phyloP scores from a whole-genome alignment of 164 flowering plant genomes.

The Berberis thunbergii region DNA sequence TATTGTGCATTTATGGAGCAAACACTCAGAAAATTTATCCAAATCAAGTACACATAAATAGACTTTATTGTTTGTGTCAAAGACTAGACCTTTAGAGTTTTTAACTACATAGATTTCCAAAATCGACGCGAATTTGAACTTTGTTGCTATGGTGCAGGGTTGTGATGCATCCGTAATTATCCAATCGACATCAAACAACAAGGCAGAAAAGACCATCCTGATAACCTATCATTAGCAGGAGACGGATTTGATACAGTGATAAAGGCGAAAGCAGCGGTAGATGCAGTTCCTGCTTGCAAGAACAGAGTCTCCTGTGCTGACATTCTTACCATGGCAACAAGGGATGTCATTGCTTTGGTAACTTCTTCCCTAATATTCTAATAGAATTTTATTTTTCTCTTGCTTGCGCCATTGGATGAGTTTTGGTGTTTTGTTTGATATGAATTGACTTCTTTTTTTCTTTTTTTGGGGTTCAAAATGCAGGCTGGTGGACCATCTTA shows the following conservation, averaged over 20 bases:
- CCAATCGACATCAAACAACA: conserved; percentile 10
- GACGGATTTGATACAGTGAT: conserved; percentile 57
- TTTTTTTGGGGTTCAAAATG: neutral
- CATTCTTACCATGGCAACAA: conserved; percentile 43
- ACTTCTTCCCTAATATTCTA: neutral
- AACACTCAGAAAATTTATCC: neutral
- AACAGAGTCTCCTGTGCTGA: conserved; percentile 52
- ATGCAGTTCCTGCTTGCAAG: conserved; percentile 28
- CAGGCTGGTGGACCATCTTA: conserved; percentile 84
- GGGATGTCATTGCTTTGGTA: conserved; percentile 46
- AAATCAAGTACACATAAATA: too few species aligned
- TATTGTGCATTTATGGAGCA: neutral
- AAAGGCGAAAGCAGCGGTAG: conserved; percentile 48
- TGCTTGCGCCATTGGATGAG: too few species aligned
- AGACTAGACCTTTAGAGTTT: neutral
- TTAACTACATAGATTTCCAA: neutral
- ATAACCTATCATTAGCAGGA: conserved; percentile 40
- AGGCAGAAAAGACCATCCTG: conserved; percentile 37
- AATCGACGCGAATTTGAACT: neutral
- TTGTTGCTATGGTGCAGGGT: conserved; percentile 17
- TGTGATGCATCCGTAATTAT: conserved; percentile 42
- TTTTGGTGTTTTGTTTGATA: neutral
- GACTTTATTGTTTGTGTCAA: neutral
- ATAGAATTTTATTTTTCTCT: neutral
- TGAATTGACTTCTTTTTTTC: neutral